Conservation (phyloP, 75 land plant genomes). For the Adiantum capillusveneris region DNA sequence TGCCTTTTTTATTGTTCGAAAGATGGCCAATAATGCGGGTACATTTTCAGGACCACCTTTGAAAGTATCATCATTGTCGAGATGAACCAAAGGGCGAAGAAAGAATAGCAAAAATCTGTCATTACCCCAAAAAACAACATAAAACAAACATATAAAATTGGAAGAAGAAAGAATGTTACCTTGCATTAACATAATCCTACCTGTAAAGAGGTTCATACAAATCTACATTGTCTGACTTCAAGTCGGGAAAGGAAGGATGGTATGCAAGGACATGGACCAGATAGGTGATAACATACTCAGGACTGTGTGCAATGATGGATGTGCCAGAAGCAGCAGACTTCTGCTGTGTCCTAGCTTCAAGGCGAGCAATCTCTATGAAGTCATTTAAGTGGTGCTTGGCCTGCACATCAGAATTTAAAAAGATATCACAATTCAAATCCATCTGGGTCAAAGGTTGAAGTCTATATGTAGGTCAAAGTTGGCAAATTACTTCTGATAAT, state of each 20-base stretch:
- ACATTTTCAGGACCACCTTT: constrained; percentile 43
- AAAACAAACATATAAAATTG: no score
- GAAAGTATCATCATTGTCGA: constrained; percentile 35
- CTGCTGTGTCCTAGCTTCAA: constrained; percentile 40
- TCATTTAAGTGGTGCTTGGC: constrained; percentile 55
- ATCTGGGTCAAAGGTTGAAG: no score
- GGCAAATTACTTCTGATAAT: constrained; percentile 43
- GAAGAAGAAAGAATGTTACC: not conserved
- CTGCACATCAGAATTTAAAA: constrained; percentile 32
- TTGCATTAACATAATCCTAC: constrained; percentile 21
- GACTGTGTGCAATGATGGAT: constrained; percentile 29
- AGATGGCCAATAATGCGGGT: constrained; percentile 51
- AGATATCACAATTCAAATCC: constrained; percentile 1
- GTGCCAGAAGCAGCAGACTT: constrained; percentile 27
- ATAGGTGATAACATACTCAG: constrained; percentile 63
- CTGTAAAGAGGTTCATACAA: constrained; percentile 70
- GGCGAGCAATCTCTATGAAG: constrained; percentile 61
- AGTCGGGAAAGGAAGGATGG: constrained; percentile 51
- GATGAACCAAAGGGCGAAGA: constrained; percentile 56
- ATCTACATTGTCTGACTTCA: constrained; percentile 42
- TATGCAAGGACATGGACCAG: constrained; percentile 86
- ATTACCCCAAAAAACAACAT: not conserved
- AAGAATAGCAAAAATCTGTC: constrained; percentile 62
- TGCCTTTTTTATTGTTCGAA: constrained; percentile 53
- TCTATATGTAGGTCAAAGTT: not conserved